phyloP scores from a whole-genome alignment of 2,329 filamentous ascomycete species.

The Pestalotiopsis sp. region DNA sequence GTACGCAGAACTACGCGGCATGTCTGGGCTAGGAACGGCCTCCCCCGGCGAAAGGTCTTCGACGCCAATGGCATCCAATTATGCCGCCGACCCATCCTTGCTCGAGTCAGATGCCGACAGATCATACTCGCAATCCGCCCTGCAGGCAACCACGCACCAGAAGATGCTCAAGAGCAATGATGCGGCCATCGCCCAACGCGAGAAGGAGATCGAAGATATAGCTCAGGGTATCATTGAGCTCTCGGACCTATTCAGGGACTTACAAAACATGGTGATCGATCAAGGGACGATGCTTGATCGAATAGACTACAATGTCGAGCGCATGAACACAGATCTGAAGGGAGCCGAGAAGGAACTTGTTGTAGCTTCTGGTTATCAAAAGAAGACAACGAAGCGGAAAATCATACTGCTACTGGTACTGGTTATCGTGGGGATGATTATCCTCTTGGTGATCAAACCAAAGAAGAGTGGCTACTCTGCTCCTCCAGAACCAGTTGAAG shows the following conservation, averaged over 20 bases:
- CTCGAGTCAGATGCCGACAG: conserved; percentile 93
- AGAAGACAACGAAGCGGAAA: conserved; percentile 84
- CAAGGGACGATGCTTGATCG: conserved; percentile 89
- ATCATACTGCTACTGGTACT: conserved; percentile 86
- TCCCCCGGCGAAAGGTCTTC: conserved; percentile 52
- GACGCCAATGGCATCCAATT: conserved; percentile 53
- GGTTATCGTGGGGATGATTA: conserved; percentile 83
- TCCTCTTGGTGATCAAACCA: conserved; percentile 78
- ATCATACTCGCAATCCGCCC: conserved; percentile 84
- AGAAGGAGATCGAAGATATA: conserved; percentile 96
- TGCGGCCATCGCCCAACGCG: conserved; percentile 82
- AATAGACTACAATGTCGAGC: conserved; percentile 97
- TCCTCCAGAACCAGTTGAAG: conserved; percentile 7
- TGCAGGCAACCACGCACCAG: conserved; percentile 71
- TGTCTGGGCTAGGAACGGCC: conserved; percentile 60
- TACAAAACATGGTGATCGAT: conserved; percentile 94
- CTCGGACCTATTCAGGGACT: conserved; percentile 92
- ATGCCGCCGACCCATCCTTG: conserved; percentile 78
- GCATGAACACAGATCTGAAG: conserved; percentile 92
- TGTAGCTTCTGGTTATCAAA: conserved; percentile 86
- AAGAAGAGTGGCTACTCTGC: conserved; percentile 44
- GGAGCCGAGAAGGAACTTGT: conserved; percentile 89
- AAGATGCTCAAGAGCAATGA: conserved; percentile 72
- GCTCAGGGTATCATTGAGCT: conserved; percentile 97
- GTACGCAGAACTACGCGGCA: conserved; percentile 68